These are phyloP conservation scores for Mrakia gelida DNA, from an alignment of 768 basidiomycete species.

Conservation along the genomic window DNA sequence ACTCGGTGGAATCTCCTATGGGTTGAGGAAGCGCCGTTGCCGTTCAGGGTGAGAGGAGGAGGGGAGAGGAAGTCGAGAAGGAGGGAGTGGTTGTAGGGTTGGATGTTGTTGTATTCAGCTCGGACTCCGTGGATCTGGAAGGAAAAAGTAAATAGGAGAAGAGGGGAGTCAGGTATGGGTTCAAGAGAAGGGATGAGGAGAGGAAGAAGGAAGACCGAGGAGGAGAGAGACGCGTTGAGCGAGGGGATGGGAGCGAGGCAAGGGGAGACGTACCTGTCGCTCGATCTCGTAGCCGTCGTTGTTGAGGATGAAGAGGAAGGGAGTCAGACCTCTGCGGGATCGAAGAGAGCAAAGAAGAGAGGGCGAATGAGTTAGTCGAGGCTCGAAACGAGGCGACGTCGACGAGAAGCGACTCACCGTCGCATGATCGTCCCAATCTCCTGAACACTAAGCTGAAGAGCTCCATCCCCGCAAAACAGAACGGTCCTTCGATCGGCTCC, in stretches of 20 bases:
- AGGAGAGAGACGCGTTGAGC: too few relatives aligned
- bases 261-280: constrained; percentile 50
- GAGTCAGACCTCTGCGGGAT: constrained; percentile 53
- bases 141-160: not conserved
- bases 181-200: too few relatives aligned
- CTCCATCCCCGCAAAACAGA: constrained; percentile 51
- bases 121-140: constrained; percentile 44
- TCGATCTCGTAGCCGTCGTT: constrained; percentile 70
- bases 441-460: constrained; percentile 51
- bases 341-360: not conserved
- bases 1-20: constrained; percentile 53
- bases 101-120: constrained; percentile 76
- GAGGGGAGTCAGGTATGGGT: too few relatives aligned
- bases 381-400: not conserved
- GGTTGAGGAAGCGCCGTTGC: constrained; percentile 32
- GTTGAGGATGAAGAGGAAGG: constrained; percentile 51
- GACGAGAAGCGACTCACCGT: constrained; percentile 35
- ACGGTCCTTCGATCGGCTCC: constrained; percentile 60
- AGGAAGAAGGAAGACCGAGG: not conserved
- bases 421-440: constrained; percentile 63
- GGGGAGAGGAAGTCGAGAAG: constrained; percentile 55
- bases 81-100: constrained; percentile 55
- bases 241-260: too few relatives aligned
- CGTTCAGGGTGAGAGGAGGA: not conserved
- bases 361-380: not conserved